Evolutionary conservation across 345 rosid genomes (phyloP).

Genomic region (Carallia pectinifolia): DNA sequence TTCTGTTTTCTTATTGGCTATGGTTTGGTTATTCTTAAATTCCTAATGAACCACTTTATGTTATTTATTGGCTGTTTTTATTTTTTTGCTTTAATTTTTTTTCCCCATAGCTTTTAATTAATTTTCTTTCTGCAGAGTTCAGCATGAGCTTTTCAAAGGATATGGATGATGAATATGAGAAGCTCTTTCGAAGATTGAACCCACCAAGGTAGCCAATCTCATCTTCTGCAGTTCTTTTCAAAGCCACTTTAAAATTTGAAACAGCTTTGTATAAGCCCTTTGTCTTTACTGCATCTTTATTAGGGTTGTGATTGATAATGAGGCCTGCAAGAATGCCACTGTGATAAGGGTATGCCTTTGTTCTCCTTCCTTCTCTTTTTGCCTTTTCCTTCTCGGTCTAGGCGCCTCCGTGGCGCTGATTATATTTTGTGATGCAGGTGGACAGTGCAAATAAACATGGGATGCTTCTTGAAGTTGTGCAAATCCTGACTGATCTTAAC

Average conservation of each 20-base stretch:
- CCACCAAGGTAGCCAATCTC: conserved; percentile 65
- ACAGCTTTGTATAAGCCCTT: conserved; percentile 6
- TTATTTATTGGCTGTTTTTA: conserved; percentile 12
- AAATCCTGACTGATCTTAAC: conserved; percentile 87
- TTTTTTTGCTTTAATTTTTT: neutral
- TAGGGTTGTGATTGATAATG: conserved; percentile 98
- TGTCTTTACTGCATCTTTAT: neutral
- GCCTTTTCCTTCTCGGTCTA: conserved; percentile 3
- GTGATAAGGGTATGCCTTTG: conserved; percentile 62
- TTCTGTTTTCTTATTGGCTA: conserved; percentile 28
- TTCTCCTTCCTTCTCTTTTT: conserved; percentile 1
- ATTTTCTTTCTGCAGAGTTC: conserved; percentile 41
- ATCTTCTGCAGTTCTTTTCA: conserved; percentile 11
- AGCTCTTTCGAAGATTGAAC: conserved; percentile 83
- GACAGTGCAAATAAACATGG: conserved; percentile 96
- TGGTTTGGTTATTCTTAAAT: neutral
- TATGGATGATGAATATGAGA: conserved; percentile 85
- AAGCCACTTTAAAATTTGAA: conserved; percentile 6
- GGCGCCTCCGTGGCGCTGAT: conserved; percentile 9
- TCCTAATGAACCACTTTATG: conserved; percentile 11
- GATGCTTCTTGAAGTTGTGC: conserved; percentile 93
- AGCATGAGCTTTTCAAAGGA: conserved; percentile 65
- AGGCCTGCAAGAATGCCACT: conserved; percentile 81
- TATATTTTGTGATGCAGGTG: conserved; percentile 46
- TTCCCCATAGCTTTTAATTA: neutral